These are phyloP conservation scores for Chloromonas sp. DNA, from an alignment of 163 green algal genomes.

Conservation along the genomic window DNA sequence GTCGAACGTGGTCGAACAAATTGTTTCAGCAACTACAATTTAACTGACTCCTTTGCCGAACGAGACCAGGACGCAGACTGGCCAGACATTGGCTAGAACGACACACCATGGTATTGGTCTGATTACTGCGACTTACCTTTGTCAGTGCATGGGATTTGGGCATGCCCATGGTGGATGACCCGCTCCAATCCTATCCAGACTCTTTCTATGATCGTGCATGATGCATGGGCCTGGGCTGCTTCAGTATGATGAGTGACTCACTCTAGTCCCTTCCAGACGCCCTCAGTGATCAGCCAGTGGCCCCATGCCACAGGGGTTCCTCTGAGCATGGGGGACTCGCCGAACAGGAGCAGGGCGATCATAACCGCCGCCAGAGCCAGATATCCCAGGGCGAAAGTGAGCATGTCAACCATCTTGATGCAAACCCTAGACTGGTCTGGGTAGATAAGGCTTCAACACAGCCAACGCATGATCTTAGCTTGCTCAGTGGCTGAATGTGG, in stretches of 20 bases:
- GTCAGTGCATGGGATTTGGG: background rate
- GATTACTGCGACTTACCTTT: background rate
- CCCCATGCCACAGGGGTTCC: conserved; percentile 38
- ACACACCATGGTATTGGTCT: too few species aligned
- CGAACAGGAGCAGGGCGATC: conserved; percentile 50
- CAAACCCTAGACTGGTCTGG: too few species aligned
- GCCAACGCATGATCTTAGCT: background rate
- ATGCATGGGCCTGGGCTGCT: too few species aligned
- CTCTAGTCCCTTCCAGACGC: conserved; percentile 28
- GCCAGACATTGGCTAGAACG: too few species aligned
- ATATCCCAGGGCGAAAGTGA: conserved; percentile 11
- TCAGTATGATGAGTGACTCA: conserved; percentile 9
- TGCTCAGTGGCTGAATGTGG: background rate
- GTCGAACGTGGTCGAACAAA: too few species aligned
- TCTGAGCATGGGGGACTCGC: conserved; percentile 33
- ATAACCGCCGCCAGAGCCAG: conserved; percentile 20
- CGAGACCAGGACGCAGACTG: too few species aligned
- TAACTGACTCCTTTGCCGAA: too few species aligned
- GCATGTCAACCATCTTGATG: background rate
- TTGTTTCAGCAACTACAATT: too few species aligned
- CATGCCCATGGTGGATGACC: background rate
- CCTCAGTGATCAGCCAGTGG: conserved; percentile 42
- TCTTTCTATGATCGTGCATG: conserved; percentile 19
- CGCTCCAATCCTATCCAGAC: conserved; percentile 30
- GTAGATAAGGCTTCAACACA: too few species aligned